A percentile compares a stretch with the other conserved stretches of the same genome.
These are phyloP conservation scores for Akanthomyces uredinophilus DNA, from an alignment of 2,329 filamentous ascomycete species.

Conservation along the genomic window DNA sequence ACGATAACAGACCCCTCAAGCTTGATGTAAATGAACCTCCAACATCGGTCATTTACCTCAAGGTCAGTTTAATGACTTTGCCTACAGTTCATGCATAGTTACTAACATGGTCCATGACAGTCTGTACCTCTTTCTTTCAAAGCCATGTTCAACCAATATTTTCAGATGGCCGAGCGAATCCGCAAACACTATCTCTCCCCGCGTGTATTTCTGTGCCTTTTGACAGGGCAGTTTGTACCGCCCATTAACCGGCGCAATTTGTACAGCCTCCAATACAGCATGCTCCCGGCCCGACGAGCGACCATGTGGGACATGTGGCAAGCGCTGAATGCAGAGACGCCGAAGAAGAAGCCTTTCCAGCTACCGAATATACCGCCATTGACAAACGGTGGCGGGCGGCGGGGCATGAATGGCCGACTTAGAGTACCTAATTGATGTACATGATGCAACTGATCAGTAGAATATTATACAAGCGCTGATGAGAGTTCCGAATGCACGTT, in stretches of 20 bases:
- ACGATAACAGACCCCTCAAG: slow-evolving; percentile 40
- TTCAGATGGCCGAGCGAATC: slow-evolving; percentile 86
- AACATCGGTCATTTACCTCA: slow-evolving; percentile 80
- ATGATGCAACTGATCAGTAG: slow-evolving; percentile 2
- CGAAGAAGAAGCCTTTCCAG: slow-evolving; percentile 39
- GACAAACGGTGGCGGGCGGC: slow-evolving; percentile 28
- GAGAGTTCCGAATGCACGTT: background rate
- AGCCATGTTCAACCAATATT: slow-evolving; percentile 98
- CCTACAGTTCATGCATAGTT: background rate
- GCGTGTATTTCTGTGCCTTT: slow-evolving; percentile 77
- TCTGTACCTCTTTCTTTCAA: slow-evolving; percentile 83
- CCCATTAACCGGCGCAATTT: slow-evolving; percentile 92
- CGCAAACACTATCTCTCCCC: slow-evolving; percentile 93
- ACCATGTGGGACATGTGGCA: slow-evolving; percentile 84
- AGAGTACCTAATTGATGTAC: slow-evolving; percentile 19
- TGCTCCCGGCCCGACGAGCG: slow-evolving; percentile 79
- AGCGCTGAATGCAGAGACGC: slow-evolving; percentile 51
- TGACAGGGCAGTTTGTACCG: slow-evolving; percentile 88
- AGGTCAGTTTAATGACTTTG: too few species aligned
- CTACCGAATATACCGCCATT: slow-evolving; percentile 30
- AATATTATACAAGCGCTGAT: background rate
- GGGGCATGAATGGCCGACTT: slow-evolving; percentile 23
- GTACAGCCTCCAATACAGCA: slow-evolving; percentile 96
- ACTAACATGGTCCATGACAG: slow-evolving; percentile 35
- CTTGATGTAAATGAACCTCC: slow-evolving; percentile 45